phyloP scores from a whole-genome alignment of 1,284 basidiomycete species.

The Leccinum angustisporum region DNA sequence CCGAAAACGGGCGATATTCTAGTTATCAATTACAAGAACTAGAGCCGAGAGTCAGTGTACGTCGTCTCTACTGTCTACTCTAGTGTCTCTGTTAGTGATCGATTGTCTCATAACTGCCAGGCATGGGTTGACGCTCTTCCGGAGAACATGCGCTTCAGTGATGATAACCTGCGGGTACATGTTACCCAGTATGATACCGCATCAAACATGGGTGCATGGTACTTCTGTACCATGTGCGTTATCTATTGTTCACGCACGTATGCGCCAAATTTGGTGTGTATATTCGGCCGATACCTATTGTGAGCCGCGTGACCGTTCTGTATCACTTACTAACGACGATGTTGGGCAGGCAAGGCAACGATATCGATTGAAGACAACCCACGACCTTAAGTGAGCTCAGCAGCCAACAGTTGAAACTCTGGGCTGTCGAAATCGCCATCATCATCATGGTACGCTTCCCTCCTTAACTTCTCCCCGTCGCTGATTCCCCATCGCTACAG shows the following conservation, averaged over 20 bases:
- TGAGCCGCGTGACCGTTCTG: background rate
- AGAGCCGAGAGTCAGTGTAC: slow-evolving; percentile 27
- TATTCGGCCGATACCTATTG: slow-evolving; percentile 2
- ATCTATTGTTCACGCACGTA: slow-evolving; percentile 64
- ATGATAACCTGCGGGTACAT: slow-evolving; percentile 61
- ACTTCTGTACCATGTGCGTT: slow-evolving; percentile 70
- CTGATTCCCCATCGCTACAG: slow-evolving; percentile 37
- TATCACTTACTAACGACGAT: slow-evolving; percentile 1
- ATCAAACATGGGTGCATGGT: slow-evolving; percentile 75
- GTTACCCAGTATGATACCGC: slow-evolving; percentile 73
- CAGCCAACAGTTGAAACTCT: slow-evolving; percentile 56
- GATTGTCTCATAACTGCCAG: slow-evolving; percentile 33
- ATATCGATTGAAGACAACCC: slow-evolving; percentile 27
- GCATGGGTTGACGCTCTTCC: slow-evolving; percentile 65
- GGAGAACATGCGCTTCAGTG: slow-evolving; percentile 64
- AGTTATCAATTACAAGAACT: slow-evolving; percentile 17
- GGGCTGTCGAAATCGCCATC: slow-evolving; percentile 76
- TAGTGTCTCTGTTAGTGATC: slow-evolving; percentile 6
- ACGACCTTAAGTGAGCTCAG: slow-evolving; percentile 50
- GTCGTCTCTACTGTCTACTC: slow-evolving; percentile 6
- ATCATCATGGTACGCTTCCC: slow-evolving; percentile 46
- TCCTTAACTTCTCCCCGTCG: background rate
- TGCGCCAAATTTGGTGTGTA: slow-evolving; percentile 59
- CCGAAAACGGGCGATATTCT: background rate
- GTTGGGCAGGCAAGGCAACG: slow-evolving; percentile 34